Percentiles rank a stretch among this genome's conserved stretches.
phyloP scores from a whole-genome alignment of 2,329 filamentous ascomycete genomes.

The Chaetomiaceae sp. region DNA sequence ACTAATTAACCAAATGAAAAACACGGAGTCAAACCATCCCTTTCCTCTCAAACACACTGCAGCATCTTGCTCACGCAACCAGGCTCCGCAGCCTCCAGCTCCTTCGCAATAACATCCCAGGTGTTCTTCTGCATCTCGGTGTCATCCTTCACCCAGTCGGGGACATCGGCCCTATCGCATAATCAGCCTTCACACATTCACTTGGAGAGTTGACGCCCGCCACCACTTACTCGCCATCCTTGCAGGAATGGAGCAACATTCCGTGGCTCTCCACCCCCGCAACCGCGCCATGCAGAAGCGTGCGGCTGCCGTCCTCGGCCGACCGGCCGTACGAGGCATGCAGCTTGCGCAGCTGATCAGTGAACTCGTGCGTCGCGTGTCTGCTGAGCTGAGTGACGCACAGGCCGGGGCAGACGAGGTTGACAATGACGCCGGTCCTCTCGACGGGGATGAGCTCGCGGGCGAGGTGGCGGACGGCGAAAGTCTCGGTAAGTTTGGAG shows the following conservation, averaged over 20 bases:
- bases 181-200: background rate
- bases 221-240: conserved; percentile 28
- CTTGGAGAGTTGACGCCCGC: background rate
- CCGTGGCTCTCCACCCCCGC: conserved; percentile 33
- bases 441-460: conserved; percentile 25
- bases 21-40: too few species aligned
- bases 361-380: background rate
- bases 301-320: conserved; percentile 42
- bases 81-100: conserved; percentile 30
- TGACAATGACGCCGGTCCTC: conserved; percentile 31
- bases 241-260: conserved; percentile 33
- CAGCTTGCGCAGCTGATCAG: background rate
- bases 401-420: conserved; percentile 31
- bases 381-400: conserved; percentile 16
- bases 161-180: conserved; percentile 25
- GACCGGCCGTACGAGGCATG: conserved; percentile 36
- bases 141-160: conserved; percentile 25
- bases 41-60: background rate
- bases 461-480: conserved; percentile 29
- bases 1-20: too few species aligned
- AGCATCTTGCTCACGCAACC: conserved; percentile 26
- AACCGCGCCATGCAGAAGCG: conserved; percentile 30
- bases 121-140: conserved; percentile 25
- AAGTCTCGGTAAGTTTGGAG: conserved; percentile 15
- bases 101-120: conserved; percentile 29